phyloP scores from a whole-genome alignment of 768 basidiomycete genomes.

The Pholiota conissans region DNA sequence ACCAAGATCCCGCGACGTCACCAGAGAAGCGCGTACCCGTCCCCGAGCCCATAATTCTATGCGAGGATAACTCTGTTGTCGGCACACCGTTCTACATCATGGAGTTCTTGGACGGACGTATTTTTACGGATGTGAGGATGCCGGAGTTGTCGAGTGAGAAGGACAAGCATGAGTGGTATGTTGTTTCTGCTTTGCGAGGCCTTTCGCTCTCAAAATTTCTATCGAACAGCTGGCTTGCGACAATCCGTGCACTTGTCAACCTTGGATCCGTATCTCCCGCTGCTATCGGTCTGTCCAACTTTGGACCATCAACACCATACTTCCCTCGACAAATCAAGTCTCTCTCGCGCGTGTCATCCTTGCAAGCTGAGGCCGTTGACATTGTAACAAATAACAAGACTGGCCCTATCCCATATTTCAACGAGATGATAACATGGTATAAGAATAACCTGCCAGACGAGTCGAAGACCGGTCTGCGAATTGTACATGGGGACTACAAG shows the following conservation, averaged over 20 bases:
- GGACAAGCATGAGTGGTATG: slow-evolving; percentile 73
- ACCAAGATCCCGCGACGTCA: slow-evolving; percentile 52
- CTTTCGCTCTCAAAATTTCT: not conserved
- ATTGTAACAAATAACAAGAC: slow-evolving; percentile 56
- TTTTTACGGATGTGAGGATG: slow-evolving; percentile 87
- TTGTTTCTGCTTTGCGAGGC: slow-evolving; percentile 2
- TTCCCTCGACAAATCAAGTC: slow-evolving; percentile 95
- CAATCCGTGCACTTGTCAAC: slow-evolving; percentile 67
- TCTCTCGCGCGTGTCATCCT: slow-evolving; percentile 75
- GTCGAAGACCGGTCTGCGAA: slow-evolving; percentile 67
- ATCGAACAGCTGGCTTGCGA: slow-evolving; percentile 69
- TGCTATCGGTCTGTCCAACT: slow-evolving; percentile 65
- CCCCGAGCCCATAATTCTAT: slow-evolving; percentile 81
- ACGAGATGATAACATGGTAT: slow-evolving; percentile 79
- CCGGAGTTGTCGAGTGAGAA: slow-evolving; percentile 54
- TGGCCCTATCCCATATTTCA: slow-evolving; percentile 76
- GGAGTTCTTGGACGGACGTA: slow-evolving; percentile 93
- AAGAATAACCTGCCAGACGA: slow-evolving; percentile 74
- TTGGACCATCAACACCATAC: slow-evolving; percentile 77
- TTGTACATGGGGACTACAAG: slow-evolving; percentile 98
- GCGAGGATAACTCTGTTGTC: slow-evolving; percentile 73
- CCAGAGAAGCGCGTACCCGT: slow-evolving; percentile 68
- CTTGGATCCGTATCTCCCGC: slow-evolving; percentile 65
- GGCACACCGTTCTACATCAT: slow-evolving; percentile 96
- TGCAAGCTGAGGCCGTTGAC: slow-evolving; percentile 71